Evolutionary conservation across 75 land plant genomes (phyloP), one percentile per base, ranked within the genome.

Genomic region (Adiantum capillusveneris): DNA sequence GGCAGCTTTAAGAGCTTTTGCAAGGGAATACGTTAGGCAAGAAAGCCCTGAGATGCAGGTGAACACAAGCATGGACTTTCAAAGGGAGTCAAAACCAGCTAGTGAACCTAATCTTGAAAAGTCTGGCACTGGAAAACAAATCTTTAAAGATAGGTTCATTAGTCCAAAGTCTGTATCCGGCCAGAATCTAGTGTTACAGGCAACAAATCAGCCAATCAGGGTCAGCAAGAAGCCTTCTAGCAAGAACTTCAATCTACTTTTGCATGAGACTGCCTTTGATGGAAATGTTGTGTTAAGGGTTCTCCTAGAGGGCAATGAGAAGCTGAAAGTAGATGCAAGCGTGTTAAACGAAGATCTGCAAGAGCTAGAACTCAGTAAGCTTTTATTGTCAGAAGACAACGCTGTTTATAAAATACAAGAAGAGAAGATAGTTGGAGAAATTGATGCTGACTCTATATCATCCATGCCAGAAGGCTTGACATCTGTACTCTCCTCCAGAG

Each of bases 1-100:
- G 17, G 56, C 67, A 46, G 57, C 29, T 24, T 63, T 76, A 21
- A 11, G 29, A 48, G 36, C 20, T 12, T 27, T 48, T 27, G 64
- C 36, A 49, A 46, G 29, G 18, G 53, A 48, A 1, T 62, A 46
- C 29, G 30, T 29, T 1, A 17, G 20, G 31, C 56, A 64, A 2
- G 61, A 53, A 51, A 70, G 44, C 51, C 37, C 9, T 34, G 37
- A 34, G 9, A 3, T 34, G 37, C 37, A 34, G 7, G 7, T 34
- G 3, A 34, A 34, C 9, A 9, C 37, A 34, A 5, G 9, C 37
- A 3, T 9, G 9, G 37, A 34, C 3, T 3, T 34, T 5, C 3
- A 34, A 9, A 9, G 37, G 3, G 37, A 34, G 9, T 9, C 37
- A 34, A 5, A 34, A 5, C 37, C 9, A 9, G 37, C 37, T 9